phyloP scores from a whole-genome alignment of 148 eudicot species.

The Chenopodium berlandieri region DNA sequence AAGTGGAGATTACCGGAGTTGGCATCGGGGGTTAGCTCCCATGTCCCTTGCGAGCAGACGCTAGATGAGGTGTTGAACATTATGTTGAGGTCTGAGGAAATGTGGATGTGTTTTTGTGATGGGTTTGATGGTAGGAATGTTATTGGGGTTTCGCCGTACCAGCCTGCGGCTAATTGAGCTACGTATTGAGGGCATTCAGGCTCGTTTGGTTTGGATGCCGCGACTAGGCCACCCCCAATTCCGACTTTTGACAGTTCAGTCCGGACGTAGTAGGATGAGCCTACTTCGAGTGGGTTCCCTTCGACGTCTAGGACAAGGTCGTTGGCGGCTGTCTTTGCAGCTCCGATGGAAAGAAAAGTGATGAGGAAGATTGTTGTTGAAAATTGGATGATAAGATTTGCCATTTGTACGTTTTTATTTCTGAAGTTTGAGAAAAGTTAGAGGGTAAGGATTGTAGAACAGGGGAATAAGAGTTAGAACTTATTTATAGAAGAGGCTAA shows the following conservation, averaged over 20 bases:
- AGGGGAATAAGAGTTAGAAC: too few species aligned
- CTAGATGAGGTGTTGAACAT: not conserved
- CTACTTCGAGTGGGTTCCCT: not conserved
- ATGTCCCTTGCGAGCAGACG: not conserved
- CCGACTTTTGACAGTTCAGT: not conserved
- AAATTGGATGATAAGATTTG: too few species aligned
- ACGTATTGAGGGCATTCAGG: conserved; percentile 2
- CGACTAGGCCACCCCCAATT: conserved; percentile 5
- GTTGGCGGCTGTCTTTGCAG: too few species aligned
- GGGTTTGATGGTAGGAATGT: not conserved
- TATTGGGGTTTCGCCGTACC: not conserved
- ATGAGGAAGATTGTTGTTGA: too few species aligned
- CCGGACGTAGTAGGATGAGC: not conserved
- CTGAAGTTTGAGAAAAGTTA: too few species aligned
- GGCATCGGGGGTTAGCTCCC: conserved; percentile 4
- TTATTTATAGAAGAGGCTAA: too few species aligned
- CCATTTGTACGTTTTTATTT: too few species aligned
- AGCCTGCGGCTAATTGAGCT: not conserved
- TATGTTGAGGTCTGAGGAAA: not conserved
- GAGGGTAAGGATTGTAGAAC: too few species aligned
- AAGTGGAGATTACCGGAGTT: not conserved
- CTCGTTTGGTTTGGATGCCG: not conserved
- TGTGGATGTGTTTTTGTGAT: not conserved
- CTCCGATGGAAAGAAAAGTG: too few species aligned
- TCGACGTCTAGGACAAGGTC: not conserved